phyloP scores from a whole-genome alignment of 768 basidiomycete species.

The Amanita fuliginea region DNA sequence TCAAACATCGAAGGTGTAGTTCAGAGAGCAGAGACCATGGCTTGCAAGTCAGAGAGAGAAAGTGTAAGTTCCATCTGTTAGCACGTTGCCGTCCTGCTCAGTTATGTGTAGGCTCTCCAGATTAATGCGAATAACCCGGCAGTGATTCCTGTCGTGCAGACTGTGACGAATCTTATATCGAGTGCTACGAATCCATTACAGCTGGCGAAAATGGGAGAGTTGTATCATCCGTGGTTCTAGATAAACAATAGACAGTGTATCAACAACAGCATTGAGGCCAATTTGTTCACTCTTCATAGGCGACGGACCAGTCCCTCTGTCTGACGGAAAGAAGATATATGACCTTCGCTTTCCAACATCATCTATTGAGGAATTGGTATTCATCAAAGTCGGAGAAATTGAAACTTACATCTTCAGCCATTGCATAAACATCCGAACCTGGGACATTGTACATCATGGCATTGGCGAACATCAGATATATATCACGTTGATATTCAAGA shows the following conservation, averaged over 20 bases:
- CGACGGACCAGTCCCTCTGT: constrained; percentile 59
- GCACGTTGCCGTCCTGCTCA: background rate
- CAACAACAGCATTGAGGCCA: constrained; percentile 2
- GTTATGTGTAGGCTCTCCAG: constrained; percentile 19
- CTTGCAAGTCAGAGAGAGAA: constrained; percentile 80
- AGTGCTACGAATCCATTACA: constrained; percentile 80
- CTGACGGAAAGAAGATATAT: constrained; percentile 61
- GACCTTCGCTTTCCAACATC: constrained; percentile 62
- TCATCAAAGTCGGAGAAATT: constrained; percentile 4
- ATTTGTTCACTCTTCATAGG: constrained; percentile 10
- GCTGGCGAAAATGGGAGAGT: constrained; percentile 77
- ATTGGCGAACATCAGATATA: constrained; percentile 92
- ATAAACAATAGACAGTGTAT: constrained; percentile 7
- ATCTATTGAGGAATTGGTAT: constrained; percentile 34
- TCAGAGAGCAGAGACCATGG: constrained; percentile 72
- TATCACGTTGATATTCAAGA: constrained; percentile 82
- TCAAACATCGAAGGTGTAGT: constrained; percentile 60
- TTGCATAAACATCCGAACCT: constrained; percentile 73
- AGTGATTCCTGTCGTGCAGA: constrained; percentile 59
- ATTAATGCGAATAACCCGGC: constrained; percentile 23
- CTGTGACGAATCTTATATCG: constrained; percentile 73
- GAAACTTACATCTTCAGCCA: constrained; percentile 79
- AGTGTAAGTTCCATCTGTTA: constrained; percentile 33
- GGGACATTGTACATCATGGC: constrained; percentile 96
- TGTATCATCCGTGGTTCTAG: constrained; percentile 81